Evolutionary conservation across 306 rosid genomes (phyloP), one percentile per base, ranked within the genome.

Genomic region (Rubus parviflorus): DNA sequence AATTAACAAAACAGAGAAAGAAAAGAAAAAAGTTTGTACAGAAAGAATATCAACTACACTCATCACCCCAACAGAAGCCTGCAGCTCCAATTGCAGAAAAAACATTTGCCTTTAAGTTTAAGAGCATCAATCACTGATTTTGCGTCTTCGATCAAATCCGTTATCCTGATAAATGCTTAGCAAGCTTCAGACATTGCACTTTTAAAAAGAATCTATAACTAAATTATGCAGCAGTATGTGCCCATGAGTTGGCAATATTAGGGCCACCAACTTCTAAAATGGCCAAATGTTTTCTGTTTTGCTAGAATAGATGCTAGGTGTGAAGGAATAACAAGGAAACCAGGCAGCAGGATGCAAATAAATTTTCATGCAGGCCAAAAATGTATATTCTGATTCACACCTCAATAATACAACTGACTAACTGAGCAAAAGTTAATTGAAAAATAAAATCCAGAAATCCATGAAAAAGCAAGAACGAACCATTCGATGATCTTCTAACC

Each of bases 41-140:
- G 35, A 30, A 30, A 30, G 35, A 13, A 54, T 2, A 73, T 56
- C 6, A 62, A 22, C 47, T 43, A 42, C 8, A 49, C 91, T 83
- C 63, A 91, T 93, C 93, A 25, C 96, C 93, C 91, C 93, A 91
- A 77, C 96, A 92, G 77, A 88, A 83, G 35, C 91, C 92, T 11
- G 71, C 93, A 17, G 91, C 90, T 48, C 93, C 96, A 1, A 88
- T 57, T 9, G 88, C 82, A n/a, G 90, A 80, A 64, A 64, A 85
- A 67, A 69, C 90, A 90, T 74, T 83, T 87, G 22, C 78, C 41
- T 76, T 87, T 89, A 48, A 91, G 79, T 76, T 87, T 89, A 48
- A 91, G 79, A 48, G 84, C 90, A 75, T 87, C 85, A 58, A 81
- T 73, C 17, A 87, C 66, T 48, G 85, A 63, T 80, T 86, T 89